These are phyloP conservation scores for Ceratocystis cacaofunesta DNA, from an alignment of 2,329 filamentous ascomycete genomes.

Conservation along the genomic window DNA sequence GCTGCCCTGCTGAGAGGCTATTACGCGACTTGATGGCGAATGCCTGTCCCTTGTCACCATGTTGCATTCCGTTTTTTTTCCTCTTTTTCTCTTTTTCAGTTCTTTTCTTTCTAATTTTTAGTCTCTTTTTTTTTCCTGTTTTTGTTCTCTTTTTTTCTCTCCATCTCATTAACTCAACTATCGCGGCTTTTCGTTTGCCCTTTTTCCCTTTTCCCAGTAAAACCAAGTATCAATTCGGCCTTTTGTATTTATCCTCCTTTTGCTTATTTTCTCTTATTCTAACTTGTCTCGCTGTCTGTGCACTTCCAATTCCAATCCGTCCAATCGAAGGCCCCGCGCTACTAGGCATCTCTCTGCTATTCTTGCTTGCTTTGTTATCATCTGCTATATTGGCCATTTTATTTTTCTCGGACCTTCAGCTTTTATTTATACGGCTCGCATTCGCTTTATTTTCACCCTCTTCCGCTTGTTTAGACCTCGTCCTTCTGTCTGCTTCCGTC, in stretches of 20 bases:
- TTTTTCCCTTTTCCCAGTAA: no score
- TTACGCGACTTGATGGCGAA: conserved; percentile 1
- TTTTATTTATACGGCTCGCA: neutral
- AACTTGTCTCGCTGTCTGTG: neutral
- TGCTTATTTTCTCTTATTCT: no score
- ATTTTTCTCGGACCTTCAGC: neutral
- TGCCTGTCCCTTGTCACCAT: neutral
- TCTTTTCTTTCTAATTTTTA: neutral
- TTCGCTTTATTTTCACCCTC: neutral
- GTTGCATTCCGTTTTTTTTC: neutral
- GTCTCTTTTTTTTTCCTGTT: neutral
- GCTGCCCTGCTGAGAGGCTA: neutral
- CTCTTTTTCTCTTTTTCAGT: neutral
- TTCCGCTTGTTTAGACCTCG: neutral
- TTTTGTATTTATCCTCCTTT: no score
- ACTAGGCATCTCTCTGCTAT: neutral
- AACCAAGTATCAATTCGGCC: no score
- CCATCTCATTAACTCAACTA: neutral
- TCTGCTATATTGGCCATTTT: neutral
- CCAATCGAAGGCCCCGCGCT: conserved; percentile 3
- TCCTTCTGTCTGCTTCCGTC: neutral
- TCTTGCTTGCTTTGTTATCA: neutral
- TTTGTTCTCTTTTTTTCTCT: neutral
- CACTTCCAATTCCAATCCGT: neutral
- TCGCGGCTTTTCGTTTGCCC: no score